Percentiles rank a stretch among this genome's conserved stretches.
Evolutionary conservation across 225 moss, liverwort and hornwort genomes (phyloP).

Genomic region (Bryum argenteum): DNA sequence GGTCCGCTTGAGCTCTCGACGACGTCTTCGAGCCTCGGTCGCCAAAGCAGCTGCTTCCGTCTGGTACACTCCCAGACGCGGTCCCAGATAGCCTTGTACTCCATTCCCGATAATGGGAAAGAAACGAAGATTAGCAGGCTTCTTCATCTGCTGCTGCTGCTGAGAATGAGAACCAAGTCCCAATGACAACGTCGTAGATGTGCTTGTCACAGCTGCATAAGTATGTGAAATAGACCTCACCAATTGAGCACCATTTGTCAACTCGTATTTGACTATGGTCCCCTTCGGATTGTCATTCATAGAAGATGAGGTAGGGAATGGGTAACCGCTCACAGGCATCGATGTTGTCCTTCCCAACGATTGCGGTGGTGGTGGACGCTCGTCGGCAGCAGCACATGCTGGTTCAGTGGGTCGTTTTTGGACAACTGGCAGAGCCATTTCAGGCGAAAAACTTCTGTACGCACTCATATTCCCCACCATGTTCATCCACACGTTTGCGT

Average conservation of each 20-base stretch:
- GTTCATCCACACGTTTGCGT: constrained; percentile 44
- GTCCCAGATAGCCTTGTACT: constrained; percentile 55
- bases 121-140: constrained; percentile 33
- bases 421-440: constrained; percentile 26
- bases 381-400: constrained; percentile 5
- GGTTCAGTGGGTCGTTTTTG: constrained; percentile 17
- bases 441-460: constrained; percentile 22
- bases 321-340: constrained; percentile 17
- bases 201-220: constrained; percentile 14
- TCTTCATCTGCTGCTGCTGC: constrained; percentile 29
- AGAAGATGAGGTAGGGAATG: constrained; percentile 29
- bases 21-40: constrained; percentile 59
- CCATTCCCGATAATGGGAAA: constrained; percentile 53
- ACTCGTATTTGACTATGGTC: constrained; percentile 41
- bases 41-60: constrained; percentile 55
- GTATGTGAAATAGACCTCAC: constrained; percentile 31
- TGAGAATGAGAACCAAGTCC: constrained; percentile 27
- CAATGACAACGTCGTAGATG: constrained; percentile 40
- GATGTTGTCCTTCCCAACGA: constrained; percentile 9
- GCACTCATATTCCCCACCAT: constrained; percentile 36
- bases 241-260: constrained; percentile 19
- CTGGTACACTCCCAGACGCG: constrained; percentile 34
- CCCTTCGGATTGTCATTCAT: constrained; percentile 30
- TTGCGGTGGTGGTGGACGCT: not conserved
- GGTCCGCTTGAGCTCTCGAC: constrained; percentile 57